Base-by-base conservation (phyloP, 306 rosid genomes). In the Glycine latifolia region DNA sequence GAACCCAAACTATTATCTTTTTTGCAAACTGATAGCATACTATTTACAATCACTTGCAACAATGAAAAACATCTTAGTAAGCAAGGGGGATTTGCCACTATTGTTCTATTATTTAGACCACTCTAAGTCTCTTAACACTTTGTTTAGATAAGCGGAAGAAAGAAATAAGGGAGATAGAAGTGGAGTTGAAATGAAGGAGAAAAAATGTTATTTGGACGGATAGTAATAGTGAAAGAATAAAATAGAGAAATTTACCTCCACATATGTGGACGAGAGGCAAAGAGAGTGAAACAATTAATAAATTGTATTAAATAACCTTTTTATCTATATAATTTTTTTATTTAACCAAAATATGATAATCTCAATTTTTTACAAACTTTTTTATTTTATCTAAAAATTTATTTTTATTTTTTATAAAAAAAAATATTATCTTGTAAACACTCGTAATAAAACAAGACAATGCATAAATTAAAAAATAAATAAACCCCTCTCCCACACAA, bases 61-160 rank as follows among this genome's bases (percentile, higher is more conserved):
- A 26, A 26, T 26, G 31, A 26, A 26, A 26, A 26, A 26, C 31
- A 26, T 26, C 31, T 26, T 26, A 26, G 31, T 26, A 26, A 26
- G 31, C 31, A 26, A 76, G 81, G 14, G 60, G 10, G 8, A 53
- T 60, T 61, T 43, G 31, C 43, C 56, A 62, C 15, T 62, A 20
- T 68, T 75, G 56, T 76, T 85, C 56, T 61, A 74, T 31, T 65
- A 74, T 52, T 77, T 69, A 46, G 75, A 73, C 46, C 74, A 66
- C 41, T 41, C 0, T 37, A 37, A 37, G 41, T 37, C 41, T 37
- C 41, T 26, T n/a, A 66, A 39, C 6, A 60, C 67, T 60, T 60
- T 62, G 68, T 61, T 61, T 61, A 10, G 43, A 26, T 10, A 61
- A 10, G 31, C 4, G 7, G 35, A 31, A 61, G 43, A 61, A 61